A percentile compares a stretch with the other conserved stretches of the same genome.
Evolutionary conservation across 768 basidiomycete species (phyloP).

Genomic region (Xerocomus potaroensis): DNA sequence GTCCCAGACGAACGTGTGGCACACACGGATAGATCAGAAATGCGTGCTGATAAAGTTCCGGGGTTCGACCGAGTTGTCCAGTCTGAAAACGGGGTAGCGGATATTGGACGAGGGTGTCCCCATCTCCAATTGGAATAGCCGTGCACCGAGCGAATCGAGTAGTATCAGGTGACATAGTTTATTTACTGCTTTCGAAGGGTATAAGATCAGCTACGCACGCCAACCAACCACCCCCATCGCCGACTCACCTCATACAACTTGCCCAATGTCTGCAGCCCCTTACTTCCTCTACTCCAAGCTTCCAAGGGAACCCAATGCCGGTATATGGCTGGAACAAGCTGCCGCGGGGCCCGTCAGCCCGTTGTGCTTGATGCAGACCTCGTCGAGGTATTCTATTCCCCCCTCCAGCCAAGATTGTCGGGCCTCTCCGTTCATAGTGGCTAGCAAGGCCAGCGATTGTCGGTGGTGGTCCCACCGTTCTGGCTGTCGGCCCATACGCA

Average conservation of each 20-base stretch:
- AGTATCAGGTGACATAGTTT: too few relatives aligned
- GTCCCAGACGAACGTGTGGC: too few relatives aligned
- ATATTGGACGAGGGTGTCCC: too few relatives aligned
- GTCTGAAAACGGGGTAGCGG: too few relatives aligned
- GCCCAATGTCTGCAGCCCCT: not conserved
- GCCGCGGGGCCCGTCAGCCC: not conserved
- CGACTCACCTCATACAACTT: not conserved
- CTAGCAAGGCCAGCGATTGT: not conserved
- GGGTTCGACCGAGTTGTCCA: too few relatives aligned
- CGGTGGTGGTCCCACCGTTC: not conserved
- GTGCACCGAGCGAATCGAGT: too few relatives aligned
- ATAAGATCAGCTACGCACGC: not conserved
- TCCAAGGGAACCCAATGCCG: not conserved
- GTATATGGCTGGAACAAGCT: not conserved
- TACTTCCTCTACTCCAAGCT: not conserved
- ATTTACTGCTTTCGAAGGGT: not conserved
- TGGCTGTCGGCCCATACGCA: not conserved
- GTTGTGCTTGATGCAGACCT: conserved; percentile 1
- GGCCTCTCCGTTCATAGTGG: not conserved
- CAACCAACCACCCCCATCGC: not conserved
- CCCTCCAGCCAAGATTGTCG: not conserved
- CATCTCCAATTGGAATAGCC: not conserved
- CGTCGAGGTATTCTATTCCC: not conserved
- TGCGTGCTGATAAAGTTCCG: too few relatives aligned
- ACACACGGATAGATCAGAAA: too few relatives aligned